phyloP scores from a whole-genome alignment of 257 asterid species.

The Jaltomata sinuosa region DNA sequence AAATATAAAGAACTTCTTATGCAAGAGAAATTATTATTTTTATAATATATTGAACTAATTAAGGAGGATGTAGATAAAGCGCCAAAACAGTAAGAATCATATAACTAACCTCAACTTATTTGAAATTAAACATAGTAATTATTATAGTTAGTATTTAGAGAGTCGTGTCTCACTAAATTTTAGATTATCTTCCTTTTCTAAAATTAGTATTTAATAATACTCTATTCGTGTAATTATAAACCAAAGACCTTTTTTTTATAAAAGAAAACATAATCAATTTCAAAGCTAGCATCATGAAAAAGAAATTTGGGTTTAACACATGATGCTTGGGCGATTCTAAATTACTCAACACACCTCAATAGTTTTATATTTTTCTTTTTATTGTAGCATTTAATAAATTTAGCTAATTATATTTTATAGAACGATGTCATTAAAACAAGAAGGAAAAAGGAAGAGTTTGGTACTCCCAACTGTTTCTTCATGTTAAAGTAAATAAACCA shows the following conservation, averaged over 20 bases:
- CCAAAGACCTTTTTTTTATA: not conserved
- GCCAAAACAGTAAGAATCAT: not conserved
- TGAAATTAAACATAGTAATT: not conserved
- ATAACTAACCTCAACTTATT: not conserved
- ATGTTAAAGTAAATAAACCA: not conserved
- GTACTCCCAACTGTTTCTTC: not conserved
- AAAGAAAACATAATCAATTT: no score
- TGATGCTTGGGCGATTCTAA: not conserved
- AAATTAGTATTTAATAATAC: not conserved
- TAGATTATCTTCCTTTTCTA: not conserved
- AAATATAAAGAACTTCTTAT: not conserved
- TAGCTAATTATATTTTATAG: not conserved
- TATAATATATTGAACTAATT: not conserved
- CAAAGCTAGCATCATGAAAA: not conserved
- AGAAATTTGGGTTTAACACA: not conserved
- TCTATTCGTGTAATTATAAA: not conserved
- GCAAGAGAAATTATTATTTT: not conserved
- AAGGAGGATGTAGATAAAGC: not conserved
- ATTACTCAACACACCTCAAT: not conserved
- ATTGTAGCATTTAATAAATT: not conserved
- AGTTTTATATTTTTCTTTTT: not conserved
- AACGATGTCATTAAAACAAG: not conserved
- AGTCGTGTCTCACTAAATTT: not conserved
- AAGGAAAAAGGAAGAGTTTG: not conserved
- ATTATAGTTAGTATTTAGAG: not conserved